Base-by-base conservation (phyloP, 1,284 basidiomycete species). In the Tylopilus sp. region DNA sequence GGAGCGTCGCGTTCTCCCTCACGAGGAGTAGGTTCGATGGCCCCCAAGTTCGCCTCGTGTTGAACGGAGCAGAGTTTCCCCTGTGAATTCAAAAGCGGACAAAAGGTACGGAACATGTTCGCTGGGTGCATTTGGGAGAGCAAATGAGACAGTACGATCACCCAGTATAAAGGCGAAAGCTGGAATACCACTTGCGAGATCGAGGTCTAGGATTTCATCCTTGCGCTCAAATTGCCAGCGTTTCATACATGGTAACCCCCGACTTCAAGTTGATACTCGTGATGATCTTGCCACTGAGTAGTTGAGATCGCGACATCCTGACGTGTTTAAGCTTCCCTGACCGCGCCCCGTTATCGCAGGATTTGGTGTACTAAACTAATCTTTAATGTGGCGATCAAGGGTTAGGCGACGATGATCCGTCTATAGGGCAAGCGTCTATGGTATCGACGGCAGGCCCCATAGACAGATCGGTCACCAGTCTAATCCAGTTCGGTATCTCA, bases 1-100 rank as follows among this genome's bases (percentile, higher is more conserved):
- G 38, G 10, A 36, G 23, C 12, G 25, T 25, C 15, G 30, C 41
- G 2, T 47, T 13, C 41, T 41, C 23, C 48, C 36, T 54, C 44
- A 48, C 33, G n/a, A 26, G 15, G n/a, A 40, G n/a, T 42, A 66
- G 65, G 12, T 67, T 66, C 46, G 41, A 59, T 29, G 63, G 71
- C 49, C 51, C 67, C n/a, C 71, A 74, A 58, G 63, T 77, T 35
- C 70, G 75, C 38, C 64, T 78, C 11, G 48, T 75, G 44, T 66
- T 77, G 34, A 76, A 76, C 58, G 71, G 71, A 48, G 60, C 68
- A 44, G 71, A 71, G 12, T 65, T 72, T 51, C 71, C 74, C 21
- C 58, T 76, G 36, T 42, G 59, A 15, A 55, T 56, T 56, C 60
- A 52, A 50, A 46, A 19, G 47, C 54, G 31, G 68, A 73, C 56